A percentile compares a stretch with the other conserved stretches of the same genome.
phyloP scores from a whole-genome alignment of 2,329 filamentous ascomycete species.

The Albophoma yamanashiensis region DNA sequence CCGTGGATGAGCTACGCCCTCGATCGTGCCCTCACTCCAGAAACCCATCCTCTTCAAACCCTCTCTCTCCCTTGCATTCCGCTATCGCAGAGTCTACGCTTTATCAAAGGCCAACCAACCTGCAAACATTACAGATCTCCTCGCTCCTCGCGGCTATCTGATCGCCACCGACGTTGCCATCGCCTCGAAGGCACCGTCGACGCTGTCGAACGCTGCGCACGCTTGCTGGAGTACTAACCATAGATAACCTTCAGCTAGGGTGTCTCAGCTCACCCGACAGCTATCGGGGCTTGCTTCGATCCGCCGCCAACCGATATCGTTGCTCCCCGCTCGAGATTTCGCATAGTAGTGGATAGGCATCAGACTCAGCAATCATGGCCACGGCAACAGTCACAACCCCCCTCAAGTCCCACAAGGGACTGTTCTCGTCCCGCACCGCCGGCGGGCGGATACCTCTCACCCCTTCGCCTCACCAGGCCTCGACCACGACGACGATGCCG shows the following conservation, averaged over 20 bases:
- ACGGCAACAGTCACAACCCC: conserved; percentile 74
- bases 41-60: conserved; percentile 9
- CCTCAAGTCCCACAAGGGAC: conserved; percentile 84
- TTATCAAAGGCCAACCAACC: conserved; percentile 14
- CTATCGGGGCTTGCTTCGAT: conserved; percentile 26
- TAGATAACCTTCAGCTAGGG: conserved; percentile 49
- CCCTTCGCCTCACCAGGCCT: conserved; percentile 70
- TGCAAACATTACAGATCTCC: conserved; percentile 39
- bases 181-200: conserved; percentile 33
- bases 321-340: conserved; percentile 32
- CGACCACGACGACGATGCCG: conserved; percentile 32
- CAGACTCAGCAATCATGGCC: conserved; percentile 56
- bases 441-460: conserved; percentile 92
- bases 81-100: conserved; percentile 2
- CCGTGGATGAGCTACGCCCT: conserved; percentile 9
- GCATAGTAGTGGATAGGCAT: conserved; percentile 7
- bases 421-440: conserved; percentile 87
- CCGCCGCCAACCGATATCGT: conserved; percentile 32
- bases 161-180: conserved; percentile 35
- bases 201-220: conserved; percentile 34
- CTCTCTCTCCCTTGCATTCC: conserved; percentile 3
- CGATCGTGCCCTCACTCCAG: conserved; percentile 12
- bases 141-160: conserved; percentile 31
- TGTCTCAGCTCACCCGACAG: conserved; percentile 44
- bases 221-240: conserved; percentile 32